Base-by-base conservation (phyloP, 2,329 filamentous ascomycete genomes). In the Rhytidhysteron rufulum region DNA sequence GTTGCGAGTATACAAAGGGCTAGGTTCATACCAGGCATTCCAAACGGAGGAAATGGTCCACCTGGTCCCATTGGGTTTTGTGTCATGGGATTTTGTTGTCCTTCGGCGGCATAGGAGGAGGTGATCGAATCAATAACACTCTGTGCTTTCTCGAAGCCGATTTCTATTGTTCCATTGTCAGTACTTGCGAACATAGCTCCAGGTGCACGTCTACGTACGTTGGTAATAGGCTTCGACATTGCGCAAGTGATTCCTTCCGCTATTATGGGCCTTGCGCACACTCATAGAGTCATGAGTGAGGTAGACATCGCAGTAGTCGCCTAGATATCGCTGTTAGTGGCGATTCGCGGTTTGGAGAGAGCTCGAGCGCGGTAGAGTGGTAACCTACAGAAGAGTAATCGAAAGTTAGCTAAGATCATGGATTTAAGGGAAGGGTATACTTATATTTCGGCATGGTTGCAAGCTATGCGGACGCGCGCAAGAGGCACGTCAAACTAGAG, bases 281-380 rank as follows among this genome's bases (percentile, higher is more conserved):
- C 89, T 95, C 91, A 97, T 97, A 33, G 89, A 95, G 78, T 98
- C 93, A 79, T 98, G 93, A 54, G 93, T 98, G 57, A 98, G 86
- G 79, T 98, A 98, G 69, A 98, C 93, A 85, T 98, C 93, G 80
- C 93, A 98, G 72, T 98, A 98, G 69, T 98, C 93, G 78, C 90
- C 70, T 77, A 55, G 55, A 50, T 35, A 37, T 16, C 39, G 33
- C 34, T 34, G 45, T 53, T 43, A 52, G 50, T 32, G 35, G 40
- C 43, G 32, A 19, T 32, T 50, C 49, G 35, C 11, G 58, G 58
- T 51, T 25, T 24, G 22, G 30, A 9, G 37, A 6, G 41, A 10
- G 21, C 7, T 39, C 35, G 22, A 42, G 21, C 37, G 36, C 30
- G 44, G 42, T 40, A 36, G 35, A 39, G 34, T n/a, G n/a, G n/a